Evolutionary conservation across 1,284 basidiomycete species (phyloP).

Genomic region (Ganoderma lucidum): DNA sequence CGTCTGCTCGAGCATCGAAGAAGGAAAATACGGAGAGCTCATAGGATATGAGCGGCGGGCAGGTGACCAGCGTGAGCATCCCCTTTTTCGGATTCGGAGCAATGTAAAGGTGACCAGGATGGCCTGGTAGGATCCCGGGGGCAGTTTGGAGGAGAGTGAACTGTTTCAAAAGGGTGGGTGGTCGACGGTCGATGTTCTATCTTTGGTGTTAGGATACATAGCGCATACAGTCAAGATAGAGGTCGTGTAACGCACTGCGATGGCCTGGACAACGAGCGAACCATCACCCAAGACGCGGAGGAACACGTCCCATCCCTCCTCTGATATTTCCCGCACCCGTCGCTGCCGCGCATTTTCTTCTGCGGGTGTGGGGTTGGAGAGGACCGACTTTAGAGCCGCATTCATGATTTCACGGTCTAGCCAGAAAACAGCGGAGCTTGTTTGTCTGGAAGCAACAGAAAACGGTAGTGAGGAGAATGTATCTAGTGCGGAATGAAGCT

Average conservation of each 20-base stretch:
- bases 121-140: conserved; percentile 52
- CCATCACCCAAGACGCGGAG: conserved; percentile 77
- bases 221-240: neutral
- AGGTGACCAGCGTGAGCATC: conserved; percentile 63
- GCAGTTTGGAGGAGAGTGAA: conserved; percentile 74
- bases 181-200: conserved; percentile 88
- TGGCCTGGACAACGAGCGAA: conserved; percentile 72
- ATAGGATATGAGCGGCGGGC: conserved; percentile 66
- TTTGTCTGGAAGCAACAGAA: conserved; percentile 43
- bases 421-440: conserved; percentile 66
- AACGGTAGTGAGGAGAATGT: conserved; percentile 61
- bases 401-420: conserved; percentile 66
- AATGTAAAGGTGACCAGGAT: conserved; percentile 56
- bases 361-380: conserved; percentile 42
- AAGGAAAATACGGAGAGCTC: conserved; percentile 62
- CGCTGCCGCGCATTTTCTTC: conserved; percentile 54
- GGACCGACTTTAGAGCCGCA: conserved; percentile 52
- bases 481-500: conserved; percentile 83
- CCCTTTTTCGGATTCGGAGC: conserved; percentile 54
- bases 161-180: conserved; percentile 84
- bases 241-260: conserved; percentile 63
- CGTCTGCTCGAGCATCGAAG: conserved; percentile 64
- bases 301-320: conserved; percentile 84
- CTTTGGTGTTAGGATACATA: neutral
- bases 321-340: conserved; percentile 64